phyloP scores from a whole-genome alignment of 306 rosid species.

The Lablab purpureus region DNA sequence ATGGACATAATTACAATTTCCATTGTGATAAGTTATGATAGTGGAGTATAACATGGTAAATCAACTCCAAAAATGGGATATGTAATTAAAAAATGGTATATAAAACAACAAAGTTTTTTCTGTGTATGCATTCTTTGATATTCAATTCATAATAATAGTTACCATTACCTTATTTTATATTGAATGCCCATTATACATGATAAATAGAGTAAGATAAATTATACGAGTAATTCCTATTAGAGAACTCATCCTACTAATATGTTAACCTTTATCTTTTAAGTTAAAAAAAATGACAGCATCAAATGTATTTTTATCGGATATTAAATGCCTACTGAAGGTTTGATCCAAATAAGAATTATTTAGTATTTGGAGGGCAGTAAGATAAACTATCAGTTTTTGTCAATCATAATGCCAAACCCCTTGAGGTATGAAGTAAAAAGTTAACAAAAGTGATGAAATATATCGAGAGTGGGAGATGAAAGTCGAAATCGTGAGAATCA shows the following conservation, averaged over 20 bases:
- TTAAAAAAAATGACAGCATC: background rate
- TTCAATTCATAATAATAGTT: background rate
- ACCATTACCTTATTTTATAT: background rate
- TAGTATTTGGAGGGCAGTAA: background rate
- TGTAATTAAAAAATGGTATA: background rate
- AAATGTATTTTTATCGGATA: background rate
- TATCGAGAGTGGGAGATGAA: too few relatives aligned
- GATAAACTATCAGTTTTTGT: too few relatives aligned
- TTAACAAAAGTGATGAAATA: too few relatives aligned
- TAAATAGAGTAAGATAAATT: background rate
- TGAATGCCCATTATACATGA: conserved; percentile 4
- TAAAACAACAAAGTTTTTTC: background rate
- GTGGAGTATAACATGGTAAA: background rate
- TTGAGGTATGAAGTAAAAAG: too few relatives aligned
- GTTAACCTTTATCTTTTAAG: conserved; percentile 6
- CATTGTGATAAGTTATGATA: conserved; percentile 1
- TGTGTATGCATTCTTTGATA: background rate
- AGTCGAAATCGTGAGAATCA: too few relatives aligned
- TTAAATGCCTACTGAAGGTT: background rate
- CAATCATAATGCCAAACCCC: too few relatives aligned
- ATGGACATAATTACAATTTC: conserved; percentile 1
- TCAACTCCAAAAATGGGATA: conserved; percentile 1
- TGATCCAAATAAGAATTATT: conserved; percentile 7
- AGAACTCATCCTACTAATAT: conserved; percentile 8
- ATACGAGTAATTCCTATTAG: conserved; percentile 7